A percentile compares a stretch with the other conserved stretches of the same genome.
Evolutionary conservation across 2,329 filamentous ascomycete species (phyloP).

Genomic region (Bimuria novae-zelandiae): DNA sequence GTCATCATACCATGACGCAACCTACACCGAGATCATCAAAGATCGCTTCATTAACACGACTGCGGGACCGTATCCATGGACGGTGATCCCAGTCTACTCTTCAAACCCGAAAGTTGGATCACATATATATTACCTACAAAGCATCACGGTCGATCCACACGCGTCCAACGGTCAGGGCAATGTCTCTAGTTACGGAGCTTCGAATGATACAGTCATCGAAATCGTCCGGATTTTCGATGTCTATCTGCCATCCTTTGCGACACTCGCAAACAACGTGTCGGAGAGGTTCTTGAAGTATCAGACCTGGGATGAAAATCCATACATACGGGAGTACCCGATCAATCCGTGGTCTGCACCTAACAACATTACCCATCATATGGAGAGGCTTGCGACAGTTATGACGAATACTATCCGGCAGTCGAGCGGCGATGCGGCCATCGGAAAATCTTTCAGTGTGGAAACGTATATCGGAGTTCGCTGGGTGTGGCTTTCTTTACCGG

Average conservation of each 20-base stretch:
- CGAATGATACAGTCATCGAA: slow-evolving; percentile 5
- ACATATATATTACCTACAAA: slow-evolving; percentile 1
- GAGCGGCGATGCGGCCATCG: slow-evolving; percentile 6
- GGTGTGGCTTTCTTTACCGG: slow-evolving; percentile 34
- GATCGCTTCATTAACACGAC: slow-evolving; percentile 16
- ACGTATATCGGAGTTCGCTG: slow-evolving; percentile 22
- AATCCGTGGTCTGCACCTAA: slow-evolving; percentile 26
- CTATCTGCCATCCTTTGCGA: slow-evolving; percentile 20
- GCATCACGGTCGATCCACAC: slow-evolving; percentile 8
- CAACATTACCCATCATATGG: slow-evolving; percentile 26
- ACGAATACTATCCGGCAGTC: slow-evolving; percentile 26
- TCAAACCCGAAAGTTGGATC: neutral
- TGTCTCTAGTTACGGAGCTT: slow-evolving; percentile 7
- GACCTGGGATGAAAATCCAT: neutral
- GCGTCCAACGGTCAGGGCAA: neutral
- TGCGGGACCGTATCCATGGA: slow-evolving; percentile 14
- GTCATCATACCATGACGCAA: slow-evolving; percentile 20
- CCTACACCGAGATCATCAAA: slow-evolving; percentile 21
- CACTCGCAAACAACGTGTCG: neutral
- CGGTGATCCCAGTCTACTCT: neutral
- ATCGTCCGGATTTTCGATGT: slow-evolving; percentile 9
- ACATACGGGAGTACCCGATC: neutral
- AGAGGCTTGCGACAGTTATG: slow-evolving; percentile 22
- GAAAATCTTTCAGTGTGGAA: slow-evolving; percentile 17
- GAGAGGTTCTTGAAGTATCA: neutral